Percentiles rank a stretch among this genome's conserved stretches.
These are phyloP conservation scores for Noccaea caerulescens DNA, from an alignment of 345 rosid genomes.

Conservation along the genomic window DNA sequence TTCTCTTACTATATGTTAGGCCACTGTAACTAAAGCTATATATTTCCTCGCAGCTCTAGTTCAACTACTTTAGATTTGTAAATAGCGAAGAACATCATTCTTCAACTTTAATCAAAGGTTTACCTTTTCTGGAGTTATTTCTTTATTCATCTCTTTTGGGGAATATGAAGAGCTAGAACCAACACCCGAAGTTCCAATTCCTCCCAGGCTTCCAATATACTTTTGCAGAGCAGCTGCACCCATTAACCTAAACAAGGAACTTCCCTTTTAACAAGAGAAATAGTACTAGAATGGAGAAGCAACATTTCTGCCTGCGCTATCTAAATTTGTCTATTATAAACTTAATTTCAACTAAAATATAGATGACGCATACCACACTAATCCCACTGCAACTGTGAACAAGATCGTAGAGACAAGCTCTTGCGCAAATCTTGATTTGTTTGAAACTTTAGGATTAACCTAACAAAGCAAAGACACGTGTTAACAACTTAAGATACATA, in stretches of 20 bases:
- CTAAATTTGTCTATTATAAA: constrained; percentile 11
- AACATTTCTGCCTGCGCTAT: neutral
- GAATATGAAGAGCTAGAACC: constrained; percentile 95
- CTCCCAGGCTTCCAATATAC: constrained; percentile 92
- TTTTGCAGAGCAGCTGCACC: constrained; percentile 97
- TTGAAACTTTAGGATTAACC: constrained; percentile 90
- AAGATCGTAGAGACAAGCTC: constrained; percentile 91
- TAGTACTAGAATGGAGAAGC: constrained; percentile 24
- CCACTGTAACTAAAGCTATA: constrained; percentile 6
- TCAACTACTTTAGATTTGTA: constrained; percentile 5
- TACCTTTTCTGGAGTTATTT: constrained; percentile 95
- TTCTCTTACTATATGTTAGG: constrained; percentile 1
- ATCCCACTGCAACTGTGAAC: constrained; percentile 84
- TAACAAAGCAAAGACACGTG: constrained; percentile 37
- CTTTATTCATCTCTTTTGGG: constrained; percentile 89
- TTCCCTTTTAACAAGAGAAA: constrained; percentile 32
- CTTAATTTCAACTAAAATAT: constrained; percentile 1
- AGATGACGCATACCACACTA: constrained; percentile 69
- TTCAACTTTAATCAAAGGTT: neutral
- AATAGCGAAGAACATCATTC: constrained; percentile 19
- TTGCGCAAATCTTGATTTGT: constrained; percentile 80
- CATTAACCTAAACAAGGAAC: constrained; percentile 69
- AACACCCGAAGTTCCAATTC: constrained; percentile 96
- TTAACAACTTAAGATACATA: constrained; percentile 10
- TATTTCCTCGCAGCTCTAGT: constrained; percentile 5